phyloP scores from a whole-genome alignment of 495 filamentous ascomycete genomes.

The Evernia prunastri region DNA sequence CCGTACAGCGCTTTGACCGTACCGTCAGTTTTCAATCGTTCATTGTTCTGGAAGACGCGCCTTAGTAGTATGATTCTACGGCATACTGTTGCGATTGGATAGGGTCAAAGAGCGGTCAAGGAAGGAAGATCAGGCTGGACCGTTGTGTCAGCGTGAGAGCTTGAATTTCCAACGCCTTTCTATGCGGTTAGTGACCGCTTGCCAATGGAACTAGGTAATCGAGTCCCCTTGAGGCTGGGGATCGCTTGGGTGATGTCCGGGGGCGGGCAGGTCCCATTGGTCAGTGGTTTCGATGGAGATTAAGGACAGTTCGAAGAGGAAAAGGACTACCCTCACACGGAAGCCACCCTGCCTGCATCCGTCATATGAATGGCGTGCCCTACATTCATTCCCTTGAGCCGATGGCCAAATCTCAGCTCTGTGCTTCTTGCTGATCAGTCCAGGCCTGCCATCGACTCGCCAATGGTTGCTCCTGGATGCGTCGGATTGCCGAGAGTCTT shows the following conservation, averaged over 20 bases:
- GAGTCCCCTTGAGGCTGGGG: neutral
- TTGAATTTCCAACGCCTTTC: neutral
- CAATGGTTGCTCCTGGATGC: too few species aligned
- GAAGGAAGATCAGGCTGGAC: neutral
- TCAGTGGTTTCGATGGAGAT: neutral
- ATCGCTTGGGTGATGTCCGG: neutral
- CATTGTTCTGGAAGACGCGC: neutral
- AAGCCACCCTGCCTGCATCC: neutral
- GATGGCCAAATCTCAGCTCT: neutral
- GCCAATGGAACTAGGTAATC: neutral
- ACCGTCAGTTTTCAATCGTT: neutral
- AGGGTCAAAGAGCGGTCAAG: slow-evolving; percentile 7
- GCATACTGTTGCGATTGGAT: neutral
- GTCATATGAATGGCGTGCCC: neutral
- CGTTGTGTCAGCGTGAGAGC: neutral
- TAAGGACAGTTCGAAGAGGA: neutral
- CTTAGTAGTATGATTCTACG: neutral
- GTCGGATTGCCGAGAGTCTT: neutral
- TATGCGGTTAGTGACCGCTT: neutral
- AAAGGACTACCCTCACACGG: neutral
- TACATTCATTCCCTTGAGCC: neutral
- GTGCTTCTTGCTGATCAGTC: neutral
- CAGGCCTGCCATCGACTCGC: neutral
- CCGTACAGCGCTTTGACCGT: neutral
- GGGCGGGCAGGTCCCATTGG: neutral